These are phyloP conservation scores for Myriosclerotinia curreyana DNA, from an alignment of 2,329 filamentous ascomycete genomes.

Conservation along the genomic window DNA sequence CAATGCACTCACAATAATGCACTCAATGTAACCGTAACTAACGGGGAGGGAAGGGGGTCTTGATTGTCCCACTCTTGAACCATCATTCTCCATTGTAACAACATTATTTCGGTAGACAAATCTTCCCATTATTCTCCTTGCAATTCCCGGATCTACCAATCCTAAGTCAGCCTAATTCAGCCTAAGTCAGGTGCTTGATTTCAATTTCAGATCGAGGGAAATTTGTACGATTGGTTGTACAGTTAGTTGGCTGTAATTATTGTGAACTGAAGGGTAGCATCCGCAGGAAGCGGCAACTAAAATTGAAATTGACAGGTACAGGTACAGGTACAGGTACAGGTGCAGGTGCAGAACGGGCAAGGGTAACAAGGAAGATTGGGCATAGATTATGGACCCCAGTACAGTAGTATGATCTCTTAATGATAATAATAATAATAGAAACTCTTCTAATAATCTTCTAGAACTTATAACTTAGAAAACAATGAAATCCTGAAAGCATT, in stretches of 20 bases:
- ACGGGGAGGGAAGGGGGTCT: too few species aligned
- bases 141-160: not conserved
- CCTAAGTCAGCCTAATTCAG: not conserved
- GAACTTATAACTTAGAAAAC: not conserved
- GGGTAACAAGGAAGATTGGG: slow-evolving; percentile 4
- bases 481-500: slow-evolving; percentile 4
- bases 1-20: not conserved
- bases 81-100: not conserved
- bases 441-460: slow-evolving; percentile 14
- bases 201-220: not conserved
- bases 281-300: slow-evolving; percentile 22
- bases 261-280: slow-evolving; percentile 16
- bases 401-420: too few species aligned
- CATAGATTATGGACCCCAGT: slow-evolving; percentile 2
- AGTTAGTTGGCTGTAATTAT: not conserved
- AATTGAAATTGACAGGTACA: slow-evolving; percentile 17
- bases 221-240: not conserved
- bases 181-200: slow-evolving; percentile 2
- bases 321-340: too few species aligned
- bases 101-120: not conserved
- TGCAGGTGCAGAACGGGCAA: not conserved
- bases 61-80: not conserved
- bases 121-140: not conserved
- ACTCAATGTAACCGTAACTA: not conserved
- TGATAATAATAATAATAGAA: too few species aligned